Percentiles rank a stretch among this genome's conserved stretches.
phyloP scores from a whole-genome alignment of 2,329 filamentous ascomycete species.

The Verticillium albo-atrum region DNA sequence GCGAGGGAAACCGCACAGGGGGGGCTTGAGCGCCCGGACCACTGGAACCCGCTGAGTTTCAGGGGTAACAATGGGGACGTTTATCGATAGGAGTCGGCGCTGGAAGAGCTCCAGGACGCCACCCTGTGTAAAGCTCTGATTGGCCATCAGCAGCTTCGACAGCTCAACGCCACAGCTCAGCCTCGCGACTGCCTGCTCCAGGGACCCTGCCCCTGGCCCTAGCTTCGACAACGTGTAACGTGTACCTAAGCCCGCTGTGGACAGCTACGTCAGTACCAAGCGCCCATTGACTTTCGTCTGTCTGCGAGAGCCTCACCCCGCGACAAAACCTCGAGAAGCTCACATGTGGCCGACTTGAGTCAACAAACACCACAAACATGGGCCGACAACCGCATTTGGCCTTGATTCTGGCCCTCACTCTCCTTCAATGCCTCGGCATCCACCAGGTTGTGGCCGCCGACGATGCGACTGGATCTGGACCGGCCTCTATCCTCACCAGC shows the following conservation, averaged over 20 bases:
- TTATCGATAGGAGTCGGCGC: not conserved
- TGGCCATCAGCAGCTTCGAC: not conserved
- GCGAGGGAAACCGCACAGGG: not conserved
- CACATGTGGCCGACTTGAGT: slow-evolving; percentile 6
- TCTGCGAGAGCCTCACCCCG: not conserved
- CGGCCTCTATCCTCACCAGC: slow-evolving; percentile 34
- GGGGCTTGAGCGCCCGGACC: not conserved
- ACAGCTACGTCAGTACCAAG: not conserved
- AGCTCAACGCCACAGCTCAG: not conserved
- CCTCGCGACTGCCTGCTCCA: not conserved
- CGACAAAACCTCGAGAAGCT: slow-evolving; percentile 4
- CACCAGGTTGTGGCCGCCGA: slow-evolving; percentile 14
- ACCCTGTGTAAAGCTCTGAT: not conserved
- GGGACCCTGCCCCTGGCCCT: not conserved
- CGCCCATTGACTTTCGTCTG: not conserved
- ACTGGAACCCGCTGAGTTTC: not conserved
- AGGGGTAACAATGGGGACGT: not conserved
- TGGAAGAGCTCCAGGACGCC: not conserved
- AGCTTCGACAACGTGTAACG: not conserved
- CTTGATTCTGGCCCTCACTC: slow-evolving; percentile 17
- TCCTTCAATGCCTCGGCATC: slow-evolving; percentile 14
- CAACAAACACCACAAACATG: slow-evolving; percentile 12
- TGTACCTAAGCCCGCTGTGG: not conserved
- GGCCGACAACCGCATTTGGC: slow-evolving; percentile 19
- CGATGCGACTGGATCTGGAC: slow-evolving; percentile 10